These are phyloP conservation scores for Aureobasidium zeae DNA, from an alignment of 2,329 filamentous ascomycete species.

Conservation along the genomic window DNA sequence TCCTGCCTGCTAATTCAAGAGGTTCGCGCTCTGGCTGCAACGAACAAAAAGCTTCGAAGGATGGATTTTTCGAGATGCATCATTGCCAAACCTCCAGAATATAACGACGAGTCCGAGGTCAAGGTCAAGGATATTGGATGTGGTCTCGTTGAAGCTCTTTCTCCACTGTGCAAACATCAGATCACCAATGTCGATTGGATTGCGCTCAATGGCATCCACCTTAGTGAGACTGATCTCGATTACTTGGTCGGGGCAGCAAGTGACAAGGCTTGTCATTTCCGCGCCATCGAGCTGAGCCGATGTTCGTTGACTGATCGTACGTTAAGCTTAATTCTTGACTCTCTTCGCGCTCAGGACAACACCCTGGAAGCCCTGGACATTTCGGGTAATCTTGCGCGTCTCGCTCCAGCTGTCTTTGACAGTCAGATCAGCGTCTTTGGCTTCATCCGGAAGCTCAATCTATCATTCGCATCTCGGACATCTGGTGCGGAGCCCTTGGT, in stretches of 20 bases:
- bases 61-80: constrained; percentile 58
- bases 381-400: constrained; percentile 55
- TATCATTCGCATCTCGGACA: constrained; percentile 56
- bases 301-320: constrained; percentile 51
- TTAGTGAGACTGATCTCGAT: constrained; percentile 63
- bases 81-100: constrained; percentile 42
- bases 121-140: constrained; percentile 51
- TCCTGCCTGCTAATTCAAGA: constrained; percentile 58
- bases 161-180: constrained; percentile 57
- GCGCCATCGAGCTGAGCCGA: constrained; percentile 57
- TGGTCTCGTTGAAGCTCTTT: constrained; percentile 60
- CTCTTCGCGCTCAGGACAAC: constrained; percentile 54
- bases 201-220: constrained; percentile 55
- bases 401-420: constrained; percentile 56
- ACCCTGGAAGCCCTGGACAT: constrained; percentile 60
- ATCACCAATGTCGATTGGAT: constrained; percentile 65
- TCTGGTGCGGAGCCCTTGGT: constrained; percentile 56
- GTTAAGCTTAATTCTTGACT: constrained; percentile 54
- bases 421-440: constrained; percentile 58
- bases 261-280: constrained; percentile 54
- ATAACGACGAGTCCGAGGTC: constrained; percentile 37
- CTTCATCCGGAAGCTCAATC: constrained; percentile 55
- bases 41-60: constrained; percentile 52
- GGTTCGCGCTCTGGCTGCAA: constrained; percentile 56
- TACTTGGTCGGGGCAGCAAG: constrained; percentile 59